phyloP scores from a whole-genome alignment of 345 rosid species.

The Citrus medica region DNA sequence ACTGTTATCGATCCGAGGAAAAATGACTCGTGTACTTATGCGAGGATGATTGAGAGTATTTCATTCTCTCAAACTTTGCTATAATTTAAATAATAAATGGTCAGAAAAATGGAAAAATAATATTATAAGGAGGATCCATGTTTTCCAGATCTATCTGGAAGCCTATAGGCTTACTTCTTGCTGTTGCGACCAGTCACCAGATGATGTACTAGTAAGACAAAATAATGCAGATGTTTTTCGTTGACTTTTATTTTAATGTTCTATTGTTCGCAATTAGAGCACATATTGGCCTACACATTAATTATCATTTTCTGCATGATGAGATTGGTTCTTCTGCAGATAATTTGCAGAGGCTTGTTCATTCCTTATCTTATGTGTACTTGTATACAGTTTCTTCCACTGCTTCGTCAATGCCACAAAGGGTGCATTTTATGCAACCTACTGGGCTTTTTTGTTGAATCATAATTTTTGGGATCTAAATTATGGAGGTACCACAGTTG shows the following conservation, averaged over 20 bases:
- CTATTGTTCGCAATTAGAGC: constrained; percentile 10
- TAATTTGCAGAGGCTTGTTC: constrained; percentile 30
- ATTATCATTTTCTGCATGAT: constrained; percentile 26
- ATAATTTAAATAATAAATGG: neutral
- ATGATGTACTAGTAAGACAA: no score
- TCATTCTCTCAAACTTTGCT: neutral
- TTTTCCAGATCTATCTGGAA: neutral
- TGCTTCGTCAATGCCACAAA: neutral
- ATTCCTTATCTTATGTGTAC: constrained; percentile 34
- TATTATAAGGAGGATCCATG: neutral
- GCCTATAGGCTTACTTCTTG: neutral
- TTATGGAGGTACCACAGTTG: constrained; percentile 31
- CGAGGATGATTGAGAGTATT: constrained; percentile 40
- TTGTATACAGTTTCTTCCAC: neutral
- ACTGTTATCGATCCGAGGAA: constrained; percentile 38
- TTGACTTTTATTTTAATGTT: neutral
- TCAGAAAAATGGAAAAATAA: no score
- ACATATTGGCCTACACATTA: constrained; percentile 26
- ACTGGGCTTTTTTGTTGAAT: neutral
- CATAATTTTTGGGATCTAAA: neutral
- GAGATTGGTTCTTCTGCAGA: constrained; percentile 25
- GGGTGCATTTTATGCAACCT: neutral
- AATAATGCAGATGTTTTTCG: neutral
- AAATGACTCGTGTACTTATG: constrained; percentile 44
- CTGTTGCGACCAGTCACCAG: no score